Conservation (phyloP, 2,329 filamentous ascomycete genomes). For the Ascochyta rabiei region DNA sequence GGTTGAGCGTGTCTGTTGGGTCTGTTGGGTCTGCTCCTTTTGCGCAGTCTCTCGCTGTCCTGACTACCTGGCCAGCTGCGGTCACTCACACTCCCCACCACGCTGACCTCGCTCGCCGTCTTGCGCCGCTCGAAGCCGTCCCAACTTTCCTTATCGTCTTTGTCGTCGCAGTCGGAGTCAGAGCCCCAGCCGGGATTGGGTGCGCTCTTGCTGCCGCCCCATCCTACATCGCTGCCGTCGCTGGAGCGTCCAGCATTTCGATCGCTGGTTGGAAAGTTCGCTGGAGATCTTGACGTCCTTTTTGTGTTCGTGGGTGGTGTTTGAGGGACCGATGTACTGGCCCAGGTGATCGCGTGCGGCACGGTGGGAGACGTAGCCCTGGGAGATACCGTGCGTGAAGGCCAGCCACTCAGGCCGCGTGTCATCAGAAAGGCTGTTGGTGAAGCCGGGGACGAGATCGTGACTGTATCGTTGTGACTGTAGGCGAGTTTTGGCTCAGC, state of each 20-base stretch:
- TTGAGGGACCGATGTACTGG: neutral
- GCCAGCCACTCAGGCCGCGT: conserved; percentile 23
- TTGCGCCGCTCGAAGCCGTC: conserved; percentile 30
- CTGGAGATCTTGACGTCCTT: neutral
- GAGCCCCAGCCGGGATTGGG: conserved; percentile 1
- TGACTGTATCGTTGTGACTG: neutral
- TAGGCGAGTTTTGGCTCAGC: conserved; percentile 21
- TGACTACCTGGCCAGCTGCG: conserved; percentile 10
- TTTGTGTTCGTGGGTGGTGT: neutral
- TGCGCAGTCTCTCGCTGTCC: too few species aligned
- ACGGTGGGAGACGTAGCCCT: neutral
- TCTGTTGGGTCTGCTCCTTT: too few species aligned
- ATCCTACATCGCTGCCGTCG: neutral
- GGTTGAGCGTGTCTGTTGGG: too few species aligned
- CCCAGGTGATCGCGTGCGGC: conserved; percentile 8
- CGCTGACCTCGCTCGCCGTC: conserved; percentile 26
- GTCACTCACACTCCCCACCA: conserved; percentile 17
- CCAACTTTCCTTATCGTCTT: conserved; percentile 14
- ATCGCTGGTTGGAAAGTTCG: neutral
- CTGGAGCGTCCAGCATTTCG: too few species aligned
- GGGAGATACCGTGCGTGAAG: conserved; percentile 3
- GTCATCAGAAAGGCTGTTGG: conserved; percentile 33
- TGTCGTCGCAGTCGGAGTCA: neutral
- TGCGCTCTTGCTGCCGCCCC: neutral
- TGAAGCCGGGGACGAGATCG: conserved; percentile 6